Evolutionary conservation across 345 rosid genomes (phyloP).

Genomic region (Syzygium grande): DNA sequence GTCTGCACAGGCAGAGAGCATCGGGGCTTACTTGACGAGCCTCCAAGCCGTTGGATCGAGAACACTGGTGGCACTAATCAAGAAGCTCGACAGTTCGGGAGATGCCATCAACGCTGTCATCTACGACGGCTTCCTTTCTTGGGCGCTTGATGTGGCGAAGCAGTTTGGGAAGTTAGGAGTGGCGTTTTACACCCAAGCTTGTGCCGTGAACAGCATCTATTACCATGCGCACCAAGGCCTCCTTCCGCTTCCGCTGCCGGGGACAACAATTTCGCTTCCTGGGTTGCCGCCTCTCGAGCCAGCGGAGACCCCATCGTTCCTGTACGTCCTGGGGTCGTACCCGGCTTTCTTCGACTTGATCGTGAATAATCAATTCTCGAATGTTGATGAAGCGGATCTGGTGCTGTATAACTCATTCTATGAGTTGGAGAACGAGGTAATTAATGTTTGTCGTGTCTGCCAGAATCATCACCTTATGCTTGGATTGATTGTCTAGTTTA

Average conservation of each 20-base stretch:
- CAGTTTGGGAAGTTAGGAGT: slow-evolving; percentile 17
- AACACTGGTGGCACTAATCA: slow-evolving; percentile 9
- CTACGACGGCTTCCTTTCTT: slow-evolving; percentile 20
- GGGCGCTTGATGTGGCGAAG: slow-evolving; percentile 29
- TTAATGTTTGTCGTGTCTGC: neutral
- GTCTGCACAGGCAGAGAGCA: slow-evolving; percentile 1
- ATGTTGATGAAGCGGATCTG: slow-evolving; percentile 15
- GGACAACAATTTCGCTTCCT: slow-evolving; percentile 3
- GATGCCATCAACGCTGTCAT: slow-evolving; percentile 6
- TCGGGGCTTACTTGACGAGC: neutral
- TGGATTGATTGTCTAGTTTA: neutral
- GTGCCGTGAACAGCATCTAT: slow-evolving; percentile 12
- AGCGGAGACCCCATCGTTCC: slow-evolving; percentile 17
- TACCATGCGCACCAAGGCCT: slow-evolving; percentile 10
- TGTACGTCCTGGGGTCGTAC: slow-evolving; percentile 5
- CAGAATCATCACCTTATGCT: neutral
- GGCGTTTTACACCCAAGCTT: slow-evolving; percentile 22
- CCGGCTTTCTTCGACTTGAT: slow-evolving; percentile 6
- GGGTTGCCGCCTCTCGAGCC: slow-evolving; percentile 17
- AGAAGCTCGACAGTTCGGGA: neutral
- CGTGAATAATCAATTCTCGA: slow-evolving; percentile 12
- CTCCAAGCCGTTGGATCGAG: slow-evolving; percentile 3
- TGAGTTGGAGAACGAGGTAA: slow-evolving; percentile 21
- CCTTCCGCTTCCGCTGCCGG: slow-evolving; percentile 9
- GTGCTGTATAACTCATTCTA: slow-evolving; percentile 15